A percentile compares a stretch with the other conserved stretches of the same genome.
Conservation (phyloP, 1,284 basidiomycete species). For the Leucoagaricus sp. region DNA sequence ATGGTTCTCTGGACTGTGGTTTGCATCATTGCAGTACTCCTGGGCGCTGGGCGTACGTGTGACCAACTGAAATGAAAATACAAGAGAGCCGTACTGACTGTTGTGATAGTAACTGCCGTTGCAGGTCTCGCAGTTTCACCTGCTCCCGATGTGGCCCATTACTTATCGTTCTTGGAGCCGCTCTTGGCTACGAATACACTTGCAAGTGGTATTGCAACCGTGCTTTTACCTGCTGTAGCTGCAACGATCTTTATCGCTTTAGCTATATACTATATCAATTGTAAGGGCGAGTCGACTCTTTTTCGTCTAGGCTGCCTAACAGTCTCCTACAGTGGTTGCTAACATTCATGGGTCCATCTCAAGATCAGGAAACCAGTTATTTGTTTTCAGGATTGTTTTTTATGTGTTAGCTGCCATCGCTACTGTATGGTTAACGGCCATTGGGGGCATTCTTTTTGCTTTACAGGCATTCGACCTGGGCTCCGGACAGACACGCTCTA, state of each 20-base stretch:
- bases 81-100: constrained; percentile 20
- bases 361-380: constrained; percentile 57
- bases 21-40: constrained; percentile 45
- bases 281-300: constrained; percentile 44
- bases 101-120: constrained; percentile 60
- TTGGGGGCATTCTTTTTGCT: constrained; percentile 70
- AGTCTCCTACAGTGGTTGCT: constrained; percentile 27
- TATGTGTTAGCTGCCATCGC: constrained; percentile 57
- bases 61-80: not conserved
- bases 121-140: constrained; percentile 65
- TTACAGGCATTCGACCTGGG: constrained; percentile 54
- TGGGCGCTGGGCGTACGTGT: constrained; percentile 65
- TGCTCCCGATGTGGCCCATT: constrained; percentile 73
- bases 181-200: constrained; percentile 52
- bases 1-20: constrained; percentile 60
- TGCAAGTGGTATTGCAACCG: constrained; percentile 62
- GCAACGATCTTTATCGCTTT: constrained; percentile 58
- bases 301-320: constrained; percentile 11
- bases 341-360: constrained; percentile 60
- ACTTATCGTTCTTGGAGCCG: constrained; percentile 62
- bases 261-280: constrained; percentile 52
- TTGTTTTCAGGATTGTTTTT: constrained; percentile 70
- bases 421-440: constrained; percentile 61
- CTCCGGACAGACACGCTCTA: constrained; percentile 41
- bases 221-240: constrained; percentile 65